Evolutionary conservation across 176 grass and related monocot species (phyloP).

Genomic region (Alopecurus myosuroides): DNA sequence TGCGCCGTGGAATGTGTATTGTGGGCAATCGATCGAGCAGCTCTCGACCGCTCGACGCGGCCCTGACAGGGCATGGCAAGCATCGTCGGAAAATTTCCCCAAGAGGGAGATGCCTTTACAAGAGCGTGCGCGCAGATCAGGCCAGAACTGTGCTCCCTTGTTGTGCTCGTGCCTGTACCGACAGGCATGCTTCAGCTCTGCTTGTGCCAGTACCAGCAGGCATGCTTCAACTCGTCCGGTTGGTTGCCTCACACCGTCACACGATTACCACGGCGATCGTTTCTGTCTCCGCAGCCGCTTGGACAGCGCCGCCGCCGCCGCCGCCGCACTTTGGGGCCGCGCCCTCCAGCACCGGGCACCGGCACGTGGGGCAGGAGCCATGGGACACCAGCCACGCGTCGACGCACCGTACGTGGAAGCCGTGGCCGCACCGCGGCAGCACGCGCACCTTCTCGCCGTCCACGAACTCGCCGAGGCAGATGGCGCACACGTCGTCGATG

Average conservation of each 20-base stretch:
- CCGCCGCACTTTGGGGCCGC: background rate
- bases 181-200: background rate
- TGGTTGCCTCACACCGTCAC: background rate
- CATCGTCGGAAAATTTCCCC: background rate
- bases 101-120: background rate
- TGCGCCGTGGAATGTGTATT: background rate
- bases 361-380: slow-evolving; percentile 71
- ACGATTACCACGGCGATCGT: slow-evolving; percentile 23
- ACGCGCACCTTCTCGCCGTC: slow-evolving; percentile 73
- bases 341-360: slow-evolving; percentile 17
- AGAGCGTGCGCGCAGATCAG: background rate
- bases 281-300: background rate
- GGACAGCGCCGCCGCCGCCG: background rate
- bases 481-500: slow-evolving; percentile 54
- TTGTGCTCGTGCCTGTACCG: background rate
- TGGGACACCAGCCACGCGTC: slow-evolving; percentile 65
- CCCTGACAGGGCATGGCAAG: background rate
- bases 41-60: background rate
- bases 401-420: slow-evolving; percentile 69
- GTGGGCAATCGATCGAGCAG: background rate
- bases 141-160: background rate
- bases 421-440: slow-evolving; percentile 61
- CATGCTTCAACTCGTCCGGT: background rate
- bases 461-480: slow-evolving; percentile 78
- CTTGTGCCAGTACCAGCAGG: background rate